Percentiles rank a stretch among this genome's conserved stretches.
Evolutionary conservation across 495 filamentous ascomycete genomes (phyloP).

Genomic region (Daldinia concentrica): DNA sequence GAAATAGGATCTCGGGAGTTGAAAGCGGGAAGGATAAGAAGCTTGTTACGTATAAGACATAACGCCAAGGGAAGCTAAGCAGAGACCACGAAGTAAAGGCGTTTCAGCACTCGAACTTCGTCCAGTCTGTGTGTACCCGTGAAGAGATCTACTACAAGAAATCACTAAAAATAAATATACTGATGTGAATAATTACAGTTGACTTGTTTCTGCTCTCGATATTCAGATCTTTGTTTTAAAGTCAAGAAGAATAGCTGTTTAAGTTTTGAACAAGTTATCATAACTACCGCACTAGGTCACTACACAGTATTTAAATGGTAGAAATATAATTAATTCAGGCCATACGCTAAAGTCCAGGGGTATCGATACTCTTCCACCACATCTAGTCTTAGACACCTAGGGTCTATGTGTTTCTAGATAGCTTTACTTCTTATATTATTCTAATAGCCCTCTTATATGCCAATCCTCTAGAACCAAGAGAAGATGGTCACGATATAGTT

Average conservation of each 20-base stretch:
- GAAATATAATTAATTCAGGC: background rate
- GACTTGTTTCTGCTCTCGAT: too few species aligned
- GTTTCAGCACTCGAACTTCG: background rate
- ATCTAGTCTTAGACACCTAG: background rate
- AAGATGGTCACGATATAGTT: background rate
- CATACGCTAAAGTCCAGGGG: conserved; percentile 12
- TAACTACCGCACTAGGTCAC: background rate
- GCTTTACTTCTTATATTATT: background rate
- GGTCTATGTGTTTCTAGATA: background rate
- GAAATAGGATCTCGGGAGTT: background rate
- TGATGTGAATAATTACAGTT: too few species aligned
- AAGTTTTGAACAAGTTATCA: too few species aligned
- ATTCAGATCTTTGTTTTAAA: too few species aligned
- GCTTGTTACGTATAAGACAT: conserved; percentile 17
- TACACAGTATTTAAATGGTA: background rate
- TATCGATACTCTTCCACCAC: conserved; percentile 8
- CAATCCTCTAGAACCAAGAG: background rate
- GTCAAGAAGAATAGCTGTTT: too few species aligned
- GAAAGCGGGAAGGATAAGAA: conserved; percentile 10
- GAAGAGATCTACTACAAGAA: too few species aligned
- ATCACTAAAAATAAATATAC: too few species aligned
- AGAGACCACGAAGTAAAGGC: background rate
- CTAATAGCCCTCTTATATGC: too few species aligned
- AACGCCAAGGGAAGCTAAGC: conserved; percentile 19
- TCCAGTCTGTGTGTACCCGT: too few species aligned